Percentiles rank a stretch among this genome's conserved stretches.
phyloP scores from a whole-genome alignment of 2,329 filamentous ascomycete species.

The Beauveria scarabaeidicola region DNA sequence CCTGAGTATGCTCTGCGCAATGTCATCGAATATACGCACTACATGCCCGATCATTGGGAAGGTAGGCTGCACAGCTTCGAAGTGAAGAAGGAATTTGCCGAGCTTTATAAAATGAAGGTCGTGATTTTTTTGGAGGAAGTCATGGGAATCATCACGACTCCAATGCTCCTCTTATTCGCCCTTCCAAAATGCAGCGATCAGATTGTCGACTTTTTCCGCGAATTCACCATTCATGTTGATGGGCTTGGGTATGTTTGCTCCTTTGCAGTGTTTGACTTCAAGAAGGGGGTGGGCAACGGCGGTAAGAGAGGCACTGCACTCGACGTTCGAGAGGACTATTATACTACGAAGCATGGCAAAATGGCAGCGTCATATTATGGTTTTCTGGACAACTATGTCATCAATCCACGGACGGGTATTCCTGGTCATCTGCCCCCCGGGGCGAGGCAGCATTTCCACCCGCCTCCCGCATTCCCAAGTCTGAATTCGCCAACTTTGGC shows the following conservation, averaged over 20 bases:
- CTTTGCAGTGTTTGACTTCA: constrained; percentile 95
- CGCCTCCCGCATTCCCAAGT: constrained; percentile 66
- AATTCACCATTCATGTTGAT: constrained; percentile 95
- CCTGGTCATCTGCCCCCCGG: constrained; percentile 51
- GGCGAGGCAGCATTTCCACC: constrained; percentile 53
- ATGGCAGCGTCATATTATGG: constrained; percentile 97
- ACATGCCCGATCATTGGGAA: constrained; percentile 83
- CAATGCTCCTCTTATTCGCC: constrained; percentile 78
- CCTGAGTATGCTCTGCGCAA: constrained; percentile 82
- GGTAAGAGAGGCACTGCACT: constrained; percentile 31
- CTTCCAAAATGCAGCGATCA: constrained; percentile 84
- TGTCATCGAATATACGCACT: constrained; percentile 89
- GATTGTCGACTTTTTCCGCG: constrained; percentile 94
- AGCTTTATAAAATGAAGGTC: constrained; percentile 85
- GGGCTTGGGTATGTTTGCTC: constrained; percentile 94
- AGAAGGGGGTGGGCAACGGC: constrained; percentile 56
- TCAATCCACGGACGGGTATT: constrained; percentile 61
- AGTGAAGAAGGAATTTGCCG: constrained; percentile 81
- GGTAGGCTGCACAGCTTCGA: constrained; percentile 87
- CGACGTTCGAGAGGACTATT: constrained; percentile 87
- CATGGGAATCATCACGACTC: constrained; percentile 83
- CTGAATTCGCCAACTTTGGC: constrained; percentile 54
- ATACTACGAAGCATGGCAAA: constrained; percentile 90
- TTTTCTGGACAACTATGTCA: constrained; percentile 85
- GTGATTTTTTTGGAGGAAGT: constrained; percentile 90